A percentile compares a stretch with the other conserved stretches of the same genome.
These are phyloP conservation scores for Ramularia endophylla DNA, from an alignment of 2,329 filamentous ascomycete genomes.

Conservation along the genomic window DNA sequence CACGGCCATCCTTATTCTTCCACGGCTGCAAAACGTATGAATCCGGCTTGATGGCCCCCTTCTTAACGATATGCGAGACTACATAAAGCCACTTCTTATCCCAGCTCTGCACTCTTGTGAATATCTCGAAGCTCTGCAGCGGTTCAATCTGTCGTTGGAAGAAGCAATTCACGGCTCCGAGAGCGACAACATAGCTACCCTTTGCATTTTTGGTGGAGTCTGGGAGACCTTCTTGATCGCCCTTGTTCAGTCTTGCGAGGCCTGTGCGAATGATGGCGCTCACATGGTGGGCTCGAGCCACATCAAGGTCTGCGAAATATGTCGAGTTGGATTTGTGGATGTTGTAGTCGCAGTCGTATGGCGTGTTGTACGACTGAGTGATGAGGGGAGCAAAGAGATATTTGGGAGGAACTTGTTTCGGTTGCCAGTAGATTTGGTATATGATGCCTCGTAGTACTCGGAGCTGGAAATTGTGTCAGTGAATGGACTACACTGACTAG, in stretches of 20 bases:
- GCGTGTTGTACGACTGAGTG: slow-evolving; percentile 58
- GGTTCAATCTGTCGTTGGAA: slow-evolving; percentile 45
- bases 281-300: slow-evolving; percentile 74
- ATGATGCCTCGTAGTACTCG: slow-evolving; percentile 42
- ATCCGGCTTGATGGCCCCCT: slow-evolving; percentile 37
- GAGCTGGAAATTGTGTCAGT: slow-evolving; percentile 26
- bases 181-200: slow-evolving; percentile 35
- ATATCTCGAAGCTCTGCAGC: slow-evolving; percentile 42
- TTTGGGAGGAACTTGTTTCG: slow-evolving; percentile 42
- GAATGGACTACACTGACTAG: background rate
- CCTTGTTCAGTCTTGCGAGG: slow-evolving; percentile 33
- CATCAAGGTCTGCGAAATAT: slow-evolving; percentile 82
- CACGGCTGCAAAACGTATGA: slow-evolving; percentile 43
- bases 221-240: slow-evolving; percentile 31
- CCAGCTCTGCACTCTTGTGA: slow-evolving; percentile 43
- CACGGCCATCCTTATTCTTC: slow-evolving; percentile 28
- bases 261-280: slow-evolving; percentile 47
- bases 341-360: slow-evolving; percentile 82
- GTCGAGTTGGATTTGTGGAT: slow-evolving; percentile 77
- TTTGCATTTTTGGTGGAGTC: slow-evolving; percentile 22
- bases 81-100: slow-evolving; percentile 48
- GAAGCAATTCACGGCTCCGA: slow-evolving; percentile 43
- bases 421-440: slow-evolving; percentile 41
- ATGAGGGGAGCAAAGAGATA: slow-evolving; percentile 69
- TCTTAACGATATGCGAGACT: slow-evolving; percentile 43